Evolutionary conservation across 2,329 filamentous ascomycete species (phyloP).

Genomic region (Epichloe uncinata): DNA sequence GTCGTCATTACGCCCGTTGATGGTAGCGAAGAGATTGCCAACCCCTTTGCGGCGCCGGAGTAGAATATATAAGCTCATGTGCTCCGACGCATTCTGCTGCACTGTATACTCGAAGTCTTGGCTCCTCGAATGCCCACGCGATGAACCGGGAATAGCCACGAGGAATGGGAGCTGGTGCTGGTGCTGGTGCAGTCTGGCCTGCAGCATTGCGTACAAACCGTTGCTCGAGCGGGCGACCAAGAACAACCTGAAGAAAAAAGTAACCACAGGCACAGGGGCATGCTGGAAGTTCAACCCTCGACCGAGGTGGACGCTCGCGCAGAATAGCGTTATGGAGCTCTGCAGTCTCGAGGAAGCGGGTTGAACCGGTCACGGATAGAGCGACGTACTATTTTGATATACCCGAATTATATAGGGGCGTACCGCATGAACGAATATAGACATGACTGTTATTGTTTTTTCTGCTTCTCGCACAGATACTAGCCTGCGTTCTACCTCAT

Average conservation of each 20-base stretch:
- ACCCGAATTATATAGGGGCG: background rate
- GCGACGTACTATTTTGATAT: background rate
- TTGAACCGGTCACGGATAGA: background rate
- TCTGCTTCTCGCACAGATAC: background rate
- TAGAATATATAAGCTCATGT: background rate
- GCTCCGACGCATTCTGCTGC: background rate
- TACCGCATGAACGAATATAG: background rate
- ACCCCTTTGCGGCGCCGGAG: conserved; percentile 64
- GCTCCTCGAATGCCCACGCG: background rate
- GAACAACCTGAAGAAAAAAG: no score
- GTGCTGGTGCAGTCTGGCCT: background rate
- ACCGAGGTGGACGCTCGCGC: background rate
- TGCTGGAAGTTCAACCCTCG: background rate
- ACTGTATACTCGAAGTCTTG: background rate
- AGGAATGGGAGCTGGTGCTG: no score
- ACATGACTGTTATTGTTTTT: background rate
- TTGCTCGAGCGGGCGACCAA: no score
- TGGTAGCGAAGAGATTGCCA: conserved; percentile 89
- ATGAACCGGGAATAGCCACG: no score
- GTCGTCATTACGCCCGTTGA: conserved; percentile 88
- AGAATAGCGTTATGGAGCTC: background rate
- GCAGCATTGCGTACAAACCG: background rate
- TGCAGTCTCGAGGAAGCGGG: background rate
- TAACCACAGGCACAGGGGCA: no score
- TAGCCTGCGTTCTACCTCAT: background rate